A percentile compares a stretch with the other conserved stretches of the same genome.
Conservation (phyloP, 169 alveolate species). For the Plasmodium coatneyi region DNA sequence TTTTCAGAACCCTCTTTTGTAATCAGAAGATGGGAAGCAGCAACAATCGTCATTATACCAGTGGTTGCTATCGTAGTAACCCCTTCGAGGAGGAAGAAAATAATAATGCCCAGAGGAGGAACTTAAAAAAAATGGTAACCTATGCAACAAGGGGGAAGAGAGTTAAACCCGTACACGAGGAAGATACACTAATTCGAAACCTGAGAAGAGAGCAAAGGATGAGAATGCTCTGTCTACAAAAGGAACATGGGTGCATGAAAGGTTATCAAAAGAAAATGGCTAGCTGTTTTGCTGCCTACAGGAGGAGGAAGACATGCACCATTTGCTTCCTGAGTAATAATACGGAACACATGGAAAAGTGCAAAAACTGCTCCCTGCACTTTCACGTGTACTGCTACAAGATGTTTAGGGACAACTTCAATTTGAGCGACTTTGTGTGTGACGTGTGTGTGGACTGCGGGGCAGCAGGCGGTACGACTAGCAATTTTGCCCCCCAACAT, state of each 20-base stretch:
- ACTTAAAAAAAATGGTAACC: background rate
- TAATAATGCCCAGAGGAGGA: background rate
- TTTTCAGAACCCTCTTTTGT: background rate
- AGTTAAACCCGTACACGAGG: background rate
- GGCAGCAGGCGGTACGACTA: background rate
- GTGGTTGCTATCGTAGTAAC: background rate
- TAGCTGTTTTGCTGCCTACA: background rate
- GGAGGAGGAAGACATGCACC: slow-evolving; percentile 23
- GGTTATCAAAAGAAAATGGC: slow-evolving; percentile 1
- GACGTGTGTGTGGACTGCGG: slow-evolving; percentile 6
- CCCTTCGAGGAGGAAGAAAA: background rate
- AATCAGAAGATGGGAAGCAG: background rate
- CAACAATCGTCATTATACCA: background rate
- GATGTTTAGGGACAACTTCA: slow-evolving; percentile 15
- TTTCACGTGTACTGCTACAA: slow-evolving; percentile 50
- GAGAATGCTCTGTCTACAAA: background rate
- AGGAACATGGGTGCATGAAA: slow-evolving; percentile 4
- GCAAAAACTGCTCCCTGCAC: slow-evolving; percentile 33
- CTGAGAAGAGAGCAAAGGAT: background rate
- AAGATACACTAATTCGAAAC: background rate
- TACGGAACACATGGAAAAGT: slow-evolving; percentile 34
- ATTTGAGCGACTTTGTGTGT: slow-evolving; percentile 28
- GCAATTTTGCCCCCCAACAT: background rate
- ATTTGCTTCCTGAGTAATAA: slow-evolving; percentile 39
- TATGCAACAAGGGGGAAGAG: background rate